Conservation (phyloP, 805 yeast genomes). For the Zygoascus bituminiphila region DNA sequence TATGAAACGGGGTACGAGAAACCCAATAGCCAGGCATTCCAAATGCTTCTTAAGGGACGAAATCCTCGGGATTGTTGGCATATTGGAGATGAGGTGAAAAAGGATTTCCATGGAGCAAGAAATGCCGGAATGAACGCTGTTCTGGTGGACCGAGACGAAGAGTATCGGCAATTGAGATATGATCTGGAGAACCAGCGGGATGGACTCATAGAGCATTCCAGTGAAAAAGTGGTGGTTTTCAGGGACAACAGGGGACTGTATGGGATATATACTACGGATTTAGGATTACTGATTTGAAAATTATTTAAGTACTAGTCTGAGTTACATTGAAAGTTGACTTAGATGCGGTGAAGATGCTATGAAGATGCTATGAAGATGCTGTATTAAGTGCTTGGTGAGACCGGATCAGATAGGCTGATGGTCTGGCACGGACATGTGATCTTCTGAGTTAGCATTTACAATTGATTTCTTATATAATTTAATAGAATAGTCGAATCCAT, state of each 20-base stretch:
- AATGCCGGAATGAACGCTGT: constrained; percentile 17
- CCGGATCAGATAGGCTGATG: too few species aligned
- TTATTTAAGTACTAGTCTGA: too few species aligned
- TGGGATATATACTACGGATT: background rate
- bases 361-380: too few species aligned
- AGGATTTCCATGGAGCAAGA: constrained; percentile 15
- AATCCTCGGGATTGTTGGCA: constrained; percentile 13
- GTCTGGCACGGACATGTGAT: too few species aligned
- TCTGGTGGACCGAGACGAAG: constrained; percentile 12
- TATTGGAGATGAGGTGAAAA: constrained; percentile 17
- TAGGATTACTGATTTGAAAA: background rate
- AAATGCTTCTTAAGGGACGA: background rate
- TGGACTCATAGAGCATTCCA: background rate
- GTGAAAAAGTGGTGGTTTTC: background rate
- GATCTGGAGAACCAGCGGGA: background rate
- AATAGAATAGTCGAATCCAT: too few species aligned
- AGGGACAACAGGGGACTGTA: background rate
- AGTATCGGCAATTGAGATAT: background rate
- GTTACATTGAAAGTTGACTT: background rate
- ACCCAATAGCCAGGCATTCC: constrained; percentile 14
- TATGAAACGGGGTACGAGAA: constrained; percentile 18
- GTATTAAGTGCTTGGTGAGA: too few species aligned
- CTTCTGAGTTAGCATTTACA: too few species aligned
- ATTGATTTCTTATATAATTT: too few species aligned
- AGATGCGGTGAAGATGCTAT: too few species aligned